Conservation (phyloP, 2,329 filamentous ascomycete species). For the Chaetomiaceae sp. region DNA sequence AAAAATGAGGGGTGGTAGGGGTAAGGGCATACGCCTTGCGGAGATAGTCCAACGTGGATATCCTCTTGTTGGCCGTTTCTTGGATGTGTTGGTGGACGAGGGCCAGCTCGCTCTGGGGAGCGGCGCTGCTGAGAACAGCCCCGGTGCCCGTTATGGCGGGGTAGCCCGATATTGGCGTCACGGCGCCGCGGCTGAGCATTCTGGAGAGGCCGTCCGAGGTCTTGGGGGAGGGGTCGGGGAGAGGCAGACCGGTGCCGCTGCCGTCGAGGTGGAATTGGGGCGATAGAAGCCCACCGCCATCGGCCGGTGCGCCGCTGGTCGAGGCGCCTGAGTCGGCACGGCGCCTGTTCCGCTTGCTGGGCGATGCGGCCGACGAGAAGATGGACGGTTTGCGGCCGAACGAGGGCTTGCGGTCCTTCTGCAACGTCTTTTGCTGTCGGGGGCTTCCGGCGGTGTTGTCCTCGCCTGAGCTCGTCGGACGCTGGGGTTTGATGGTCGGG, state of each 20-base stretch:
- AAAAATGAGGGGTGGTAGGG: not conserved
- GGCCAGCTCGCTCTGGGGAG: slow-evolving; percentile 43
- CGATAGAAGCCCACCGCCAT: slow-evolving; percentile 22
- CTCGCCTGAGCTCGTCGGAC: slow-evolving; percentile 36
- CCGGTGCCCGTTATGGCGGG: slow-evolving; percentile 30
- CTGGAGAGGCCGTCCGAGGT: slow-evolving; percentile 38
- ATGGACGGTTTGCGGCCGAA: slow-evolving; percentile 49
- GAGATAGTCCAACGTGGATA: slow-evolving; percentile 89
- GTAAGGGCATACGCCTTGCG: slow-evolving; percentile 69
- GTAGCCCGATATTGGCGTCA: slow-evolving; percentile 32
- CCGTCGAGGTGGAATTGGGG: slow-evolving; percentile 33
- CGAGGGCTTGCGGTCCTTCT: slow-evolving; percentile 19
- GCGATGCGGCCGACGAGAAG: slow-evolving; percentile 39
- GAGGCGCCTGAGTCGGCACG: slow-evolving; percentile 43
- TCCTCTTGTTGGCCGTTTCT: slow-evolving; percentile 84
- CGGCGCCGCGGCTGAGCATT: slow-evolving; percentile 43
- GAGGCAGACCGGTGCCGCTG: slow-evolving; percentile 42
- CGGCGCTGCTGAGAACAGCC: slow-evolving; percentile 19
- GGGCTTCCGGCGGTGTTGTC: slow-evolving; percentile 13
- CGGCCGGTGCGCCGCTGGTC: slow-evolving; percentile 17
- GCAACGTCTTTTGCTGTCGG: not conserved
- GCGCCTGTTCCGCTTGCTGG: slow-evolving; percentile 31
- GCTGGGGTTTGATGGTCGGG: slow-evolving; percentile 28
- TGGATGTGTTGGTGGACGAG: slow-evolving; percentile 64
- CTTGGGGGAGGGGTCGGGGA: slow-evolving; percentile 40